A percentile compares a stretch with the other conserved stretches of the same genome.
phyloP scores from a whole-genome alignment of 805 yeast species.

The Candida glaebosa region DNA sequence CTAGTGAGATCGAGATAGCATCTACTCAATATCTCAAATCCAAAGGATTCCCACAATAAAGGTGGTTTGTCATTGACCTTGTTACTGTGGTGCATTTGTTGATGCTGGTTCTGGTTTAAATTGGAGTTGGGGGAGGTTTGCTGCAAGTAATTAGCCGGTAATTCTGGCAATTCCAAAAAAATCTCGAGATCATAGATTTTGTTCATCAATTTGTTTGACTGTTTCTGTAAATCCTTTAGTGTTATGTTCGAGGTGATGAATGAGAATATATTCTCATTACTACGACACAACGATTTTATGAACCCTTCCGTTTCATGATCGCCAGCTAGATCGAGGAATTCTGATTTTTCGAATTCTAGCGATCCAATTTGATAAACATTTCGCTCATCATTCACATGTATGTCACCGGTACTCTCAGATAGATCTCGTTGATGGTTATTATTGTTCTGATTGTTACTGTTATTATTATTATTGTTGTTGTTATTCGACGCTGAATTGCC shows the following conservation, averaged over 20 bases:
- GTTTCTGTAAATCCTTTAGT: slow-evolving; percentile 40
- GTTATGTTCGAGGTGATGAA: slow-evolving; percentile 42
- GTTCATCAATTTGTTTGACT: slow-evolving; percentile 29
- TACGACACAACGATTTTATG: slow-evolving; percentile 37
- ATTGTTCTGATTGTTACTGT: background rate
- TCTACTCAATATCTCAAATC: slow-evolving; percentile 25
- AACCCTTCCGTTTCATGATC: slow-evolving; percentile 56
- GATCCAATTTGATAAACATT: slow-evolving; percentile 44
- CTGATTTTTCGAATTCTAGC: slow-evolving; percentile 49
- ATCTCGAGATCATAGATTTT: slow-evolving; percentile 28
- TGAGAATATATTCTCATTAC: slow-evolving; percentile 31
- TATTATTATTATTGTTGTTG: background rate
- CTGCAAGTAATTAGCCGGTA: slow-evolving; percentile 24
- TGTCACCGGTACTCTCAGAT: slow-evolving; percentile 15
- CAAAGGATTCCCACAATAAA: slow-evolving; percentile 34
- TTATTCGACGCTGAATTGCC: background rate
- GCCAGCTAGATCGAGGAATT: slow-evolving; percentile 38
- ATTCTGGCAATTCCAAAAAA: slow-evolving; percentile 30
- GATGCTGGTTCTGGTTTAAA: background rate
- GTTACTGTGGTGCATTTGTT: background rate
- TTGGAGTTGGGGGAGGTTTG: background rate
- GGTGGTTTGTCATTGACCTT: slow-evolving; percentile 5
- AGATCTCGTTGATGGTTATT: background rate
- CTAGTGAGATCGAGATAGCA: slow-evolving; percentile 29
- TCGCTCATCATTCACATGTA: slow-evolving; percentile 21